Evolutionary conservation across 169 alveolate species (phyloP), one percentile per base, ranked within the genome.

Genomic region (Theileria orientalis): DNA sequence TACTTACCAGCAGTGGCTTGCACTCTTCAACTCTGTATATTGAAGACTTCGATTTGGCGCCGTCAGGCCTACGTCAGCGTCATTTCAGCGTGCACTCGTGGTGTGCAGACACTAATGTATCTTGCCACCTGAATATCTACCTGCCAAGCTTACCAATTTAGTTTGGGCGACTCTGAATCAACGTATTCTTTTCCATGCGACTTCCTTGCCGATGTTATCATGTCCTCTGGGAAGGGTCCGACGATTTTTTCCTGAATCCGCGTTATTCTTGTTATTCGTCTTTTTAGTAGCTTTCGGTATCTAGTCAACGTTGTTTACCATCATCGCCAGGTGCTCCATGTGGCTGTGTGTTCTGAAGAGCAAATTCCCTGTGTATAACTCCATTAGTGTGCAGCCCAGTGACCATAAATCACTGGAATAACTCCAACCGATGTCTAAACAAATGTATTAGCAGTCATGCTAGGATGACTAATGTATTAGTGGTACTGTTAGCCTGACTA

Each of bases 341-440:
- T 95, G 94, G 70, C 95, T 96, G 85, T 95, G 99, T 8, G 99
- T 96, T 63, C 92, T 92, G 83, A 95, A 96, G 35, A 96, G 76
- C 67, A 96, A 76, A 63, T 94, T 94, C 16, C 98, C 98, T 30
- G 98, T 93, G 85, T 95, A 95, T 19, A 96, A 60, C 90, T 97
- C 99, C 64, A 92, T 89, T 71, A 97, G 75, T 35, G 96, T 94
- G 74, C 99, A 97, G 6, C 98, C 99, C 71, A 95, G 86, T 25
- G 98, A 93, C 99, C 99, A 97, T 83, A 97, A 90, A 86, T 97
- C 99, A 84, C 98, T 93, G 49, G 94, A 87, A 77, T 87, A 93
- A 72, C 94, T 92, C 98, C 99, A 97, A 46, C 96, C 95, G 41
- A 92, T 64, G 78, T 93, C 96, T 78, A 49, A 7, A 49, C 57